phyloP scores from a whole-genome alignment of 192 early-diverging fungal genomes.

The Backusella circina region DNA sequence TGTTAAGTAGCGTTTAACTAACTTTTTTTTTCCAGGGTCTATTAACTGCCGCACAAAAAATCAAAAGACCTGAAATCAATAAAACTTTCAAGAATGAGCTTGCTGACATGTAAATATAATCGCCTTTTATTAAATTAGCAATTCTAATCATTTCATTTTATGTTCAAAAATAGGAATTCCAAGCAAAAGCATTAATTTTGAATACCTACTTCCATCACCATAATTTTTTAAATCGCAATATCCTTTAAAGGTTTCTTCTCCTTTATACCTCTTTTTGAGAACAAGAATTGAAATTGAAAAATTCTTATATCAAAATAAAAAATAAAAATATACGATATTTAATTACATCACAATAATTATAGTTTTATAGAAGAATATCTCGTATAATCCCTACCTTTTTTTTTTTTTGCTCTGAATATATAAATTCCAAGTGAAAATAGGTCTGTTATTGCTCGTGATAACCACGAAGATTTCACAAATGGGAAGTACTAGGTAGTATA shows the following conservation, averaged over 20 bases:
- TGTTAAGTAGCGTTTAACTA: not conserved
- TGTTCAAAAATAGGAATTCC: not conserved
- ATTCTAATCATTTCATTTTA: not conserved
- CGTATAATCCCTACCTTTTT: too few relatives aligned
- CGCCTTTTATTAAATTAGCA: not conserved
- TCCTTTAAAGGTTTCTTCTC: not conserved
- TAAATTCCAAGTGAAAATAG: too few relatives aligned
- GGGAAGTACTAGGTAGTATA: too few relatives aligned
- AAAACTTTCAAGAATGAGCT: slow-evolving; percentile 59
- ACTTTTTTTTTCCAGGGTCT: slow-evolving; percentile 37
- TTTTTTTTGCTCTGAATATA: too few relatives aligned
- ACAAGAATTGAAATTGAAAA: not conserved
- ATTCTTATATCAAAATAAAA: not conserved
- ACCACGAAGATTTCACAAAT: too few relatives aligned
- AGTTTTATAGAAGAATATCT: too few relatives aligned
- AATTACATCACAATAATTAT: not conserved
- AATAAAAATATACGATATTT: not conserved
- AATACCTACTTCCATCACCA: not conserved
- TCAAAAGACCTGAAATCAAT: slow-evolving; percentile 76
- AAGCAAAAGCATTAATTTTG: slow-evolving; percentile 6
- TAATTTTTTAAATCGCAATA: not conserved
- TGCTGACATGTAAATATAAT: slow-evolving; percentile 40
- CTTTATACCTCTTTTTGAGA: slow-evolving; percentile 2
- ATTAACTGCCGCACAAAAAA: slow-evolving; percentile 88
- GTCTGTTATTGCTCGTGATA: too few relatives aligned